Evolutionary conservation across 2,329 filamentous ascomycete species (phyloP).

Genomic region (Periconia sp.): DNA sequence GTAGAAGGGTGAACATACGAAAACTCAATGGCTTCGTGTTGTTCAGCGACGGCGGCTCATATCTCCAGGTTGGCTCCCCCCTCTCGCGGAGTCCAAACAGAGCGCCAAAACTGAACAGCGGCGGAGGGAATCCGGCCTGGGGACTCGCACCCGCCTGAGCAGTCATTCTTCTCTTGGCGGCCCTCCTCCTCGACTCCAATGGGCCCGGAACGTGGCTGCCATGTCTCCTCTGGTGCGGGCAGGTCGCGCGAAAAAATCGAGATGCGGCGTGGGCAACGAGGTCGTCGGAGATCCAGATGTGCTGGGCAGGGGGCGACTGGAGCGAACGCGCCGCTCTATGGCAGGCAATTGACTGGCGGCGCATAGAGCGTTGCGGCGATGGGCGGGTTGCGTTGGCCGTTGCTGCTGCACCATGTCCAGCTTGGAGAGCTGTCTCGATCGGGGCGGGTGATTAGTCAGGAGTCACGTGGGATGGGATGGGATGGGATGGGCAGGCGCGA

Average conservation of each 20-base stretch:
- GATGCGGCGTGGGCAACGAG: conserved; percentile 58
- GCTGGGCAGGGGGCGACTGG: conserved; percentile 48
- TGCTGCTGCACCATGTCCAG: not conserved
- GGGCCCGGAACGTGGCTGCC: conserved; percentile 68
- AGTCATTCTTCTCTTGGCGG: conserved; percentile 63
- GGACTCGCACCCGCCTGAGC: conserved; percentile 48
- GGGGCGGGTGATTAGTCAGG: conserved; percentile 4
- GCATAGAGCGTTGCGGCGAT: conserved; percentile 51
- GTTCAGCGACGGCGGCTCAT: conserved; percentile 39
- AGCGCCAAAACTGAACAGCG: conserved; percentile 31
- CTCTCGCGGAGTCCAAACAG: conserved; percentile 34
- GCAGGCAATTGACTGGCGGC: conserved; percentile 55
- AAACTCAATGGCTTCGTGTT: conserved; percentile 14
- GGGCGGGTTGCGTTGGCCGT: not conserved
- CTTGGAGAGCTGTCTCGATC: conserved; percentile 6
- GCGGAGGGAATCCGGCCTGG: conserved; percentile 24
- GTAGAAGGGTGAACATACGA: too few relatives aligned
- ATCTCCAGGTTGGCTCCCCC: conserved; percentile 36
- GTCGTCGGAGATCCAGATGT: conserved; percentile 67
- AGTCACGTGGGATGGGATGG: not conserved
- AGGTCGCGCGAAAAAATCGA: conserved; percentile 57
- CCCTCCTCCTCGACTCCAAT: conserved; percentile 64
- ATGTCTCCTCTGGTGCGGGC: conserved; percentile 57
- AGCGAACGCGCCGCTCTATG: conserved; percentile 56
- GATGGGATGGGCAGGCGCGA: not conserved